These are phyloP conservation scores for Retiboletus fuscus DNA, from an alignment of 1,284 basidiomycete species.

Conservation along the genomic window DNA sequence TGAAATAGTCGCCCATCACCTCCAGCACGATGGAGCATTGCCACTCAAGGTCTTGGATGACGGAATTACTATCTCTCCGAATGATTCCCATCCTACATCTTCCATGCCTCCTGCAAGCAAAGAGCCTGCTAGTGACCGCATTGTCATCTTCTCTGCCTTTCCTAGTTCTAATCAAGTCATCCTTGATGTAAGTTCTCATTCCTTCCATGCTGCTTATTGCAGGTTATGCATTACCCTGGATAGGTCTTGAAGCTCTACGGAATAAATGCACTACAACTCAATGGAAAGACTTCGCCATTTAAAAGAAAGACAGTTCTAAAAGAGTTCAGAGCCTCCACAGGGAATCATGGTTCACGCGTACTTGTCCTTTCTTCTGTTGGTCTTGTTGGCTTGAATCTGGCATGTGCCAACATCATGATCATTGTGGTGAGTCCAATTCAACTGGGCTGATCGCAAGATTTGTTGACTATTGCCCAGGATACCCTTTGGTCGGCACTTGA, in stretches of 20 bases:
- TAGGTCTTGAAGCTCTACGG: neutral
- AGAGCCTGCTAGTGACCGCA: neutral
- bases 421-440: neutral
- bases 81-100: neutral
- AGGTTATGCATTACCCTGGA: neutral
- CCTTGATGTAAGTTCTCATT: neutral
- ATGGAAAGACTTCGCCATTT: neutral
- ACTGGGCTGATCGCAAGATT: too few relatives aligned
- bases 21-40: neutral
- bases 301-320: neutral
- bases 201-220: neutral
- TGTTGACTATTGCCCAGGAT: constrained; percentile 23
- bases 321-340: neutral
- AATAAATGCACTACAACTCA: neutral
- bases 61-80: neutral
- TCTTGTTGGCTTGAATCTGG: neutral
- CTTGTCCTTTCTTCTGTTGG: constrained; percentile 5
- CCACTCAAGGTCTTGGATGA: constrained; percentile 2
- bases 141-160: constrained; percentile 4
- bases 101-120: neutral
- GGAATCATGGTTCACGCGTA: neutral
- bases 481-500: constrained; percentile 30
- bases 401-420: constrained; percentile 7
- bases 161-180: neutral
- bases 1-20: neutral